These are phyloP conservation scores for Physcomitrellopsis africana DNA, from an alignment of 225 moss, liverwort and hornwort genomes.

Conservation along the genomic window DNA sequence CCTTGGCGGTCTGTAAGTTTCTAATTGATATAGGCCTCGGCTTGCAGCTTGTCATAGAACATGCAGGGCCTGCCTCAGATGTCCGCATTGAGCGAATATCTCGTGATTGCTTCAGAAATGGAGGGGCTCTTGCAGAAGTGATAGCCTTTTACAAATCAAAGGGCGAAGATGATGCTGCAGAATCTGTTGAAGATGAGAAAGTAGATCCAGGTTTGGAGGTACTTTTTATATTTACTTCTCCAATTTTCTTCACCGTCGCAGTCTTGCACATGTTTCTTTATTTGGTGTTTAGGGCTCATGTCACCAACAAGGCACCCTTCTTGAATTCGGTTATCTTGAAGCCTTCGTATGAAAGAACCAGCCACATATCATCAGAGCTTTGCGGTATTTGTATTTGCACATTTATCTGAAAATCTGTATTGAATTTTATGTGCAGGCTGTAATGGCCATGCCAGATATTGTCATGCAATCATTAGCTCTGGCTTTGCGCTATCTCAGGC, in stretches of 20 bases:
- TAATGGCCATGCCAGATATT: conserved; percentile 85
- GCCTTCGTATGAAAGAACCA: not conserved
- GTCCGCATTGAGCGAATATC: conserved; percentile 85
- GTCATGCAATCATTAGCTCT: conserved; percentile 89
- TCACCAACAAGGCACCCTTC: conserved; percentile 8
- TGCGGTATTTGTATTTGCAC: not conserved
- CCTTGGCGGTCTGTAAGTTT: conserved; percentile 4
- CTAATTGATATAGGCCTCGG: conserved; percentile 18
- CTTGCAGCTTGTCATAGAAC: conserved; percentile 80
- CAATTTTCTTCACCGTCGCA: not conserved
- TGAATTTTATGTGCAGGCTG: conserved; percentile 51
- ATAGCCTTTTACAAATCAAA: conserved; percentile 71
- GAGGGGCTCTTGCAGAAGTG: conserved; percentile 90
- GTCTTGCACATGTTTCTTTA: conserved; percentile 14
- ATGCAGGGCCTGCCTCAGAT: conserved; percentile 80
- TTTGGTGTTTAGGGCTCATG: conserved; percentile 12
- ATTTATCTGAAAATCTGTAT: not conserved
- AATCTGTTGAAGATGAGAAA: conserved; percentile 50
- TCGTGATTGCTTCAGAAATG: conserved; percentile 81
- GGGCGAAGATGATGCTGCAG: conserved; percentile 32
- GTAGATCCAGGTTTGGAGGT: conserved; percentile 81
- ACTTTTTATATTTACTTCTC: conserved; percentile 15
- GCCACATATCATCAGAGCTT: not conserved
- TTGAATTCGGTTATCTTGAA: not conserved
- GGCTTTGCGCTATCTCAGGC: conserved; percentile 85